Evolutionary conservation across 73 alveolate species (phyloP).

Genomic region (Symbiodinium natans): DNA sequence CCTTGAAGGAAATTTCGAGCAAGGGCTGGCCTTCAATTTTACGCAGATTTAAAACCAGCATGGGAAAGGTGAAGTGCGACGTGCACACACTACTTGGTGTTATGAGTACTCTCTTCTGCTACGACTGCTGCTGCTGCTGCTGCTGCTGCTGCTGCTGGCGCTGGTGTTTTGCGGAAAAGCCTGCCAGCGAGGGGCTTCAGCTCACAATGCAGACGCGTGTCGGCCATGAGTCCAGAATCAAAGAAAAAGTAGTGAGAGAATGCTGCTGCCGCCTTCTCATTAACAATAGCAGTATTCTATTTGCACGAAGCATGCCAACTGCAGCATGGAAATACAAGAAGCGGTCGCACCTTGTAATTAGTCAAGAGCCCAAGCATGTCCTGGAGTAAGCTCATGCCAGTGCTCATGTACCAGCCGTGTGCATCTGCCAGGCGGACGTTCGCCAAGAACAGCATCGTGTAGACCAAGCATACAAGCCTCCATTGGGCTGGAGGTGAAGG

Average conservation of each 20-base stretch:
- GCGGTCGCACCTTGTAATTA: neutral
- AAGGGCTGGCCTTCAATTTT: neutral
- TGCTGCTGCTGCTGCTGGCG: too few relatives aligned
- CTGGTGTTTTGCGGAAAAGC: neutral
- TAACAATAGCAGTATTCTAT: neutral
- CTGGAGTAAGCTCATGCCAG: slow-evolving; percentile 11
- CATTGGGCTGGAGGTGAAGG: neutral
- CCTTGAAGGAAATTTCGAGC: neutral
- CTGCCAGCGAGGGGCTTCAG: neutral
- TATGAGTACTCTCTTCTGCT: neutral
- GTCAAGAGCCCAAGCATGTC: neutral
- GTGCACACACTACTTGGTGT: neutral
- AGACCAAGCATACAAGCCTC: neutral
- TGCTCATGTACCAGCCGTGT: neutral
- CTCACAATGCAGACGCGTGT: neutral
- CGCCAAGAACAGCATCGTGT: neutral
- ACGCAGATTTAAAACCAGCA: neutral
- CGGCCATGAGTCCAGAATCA: neutral
- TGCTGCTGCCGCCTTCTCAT: too few relatives aligned
- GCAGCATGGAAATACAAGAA: neutral
- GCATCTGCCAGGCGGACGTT: neutral
- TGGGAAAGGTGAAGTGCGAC: neutral
- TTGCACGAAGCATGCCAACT: neutral
- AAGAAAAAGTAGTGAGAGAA: neutral
- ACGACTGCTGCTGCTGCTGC: neutral